phyloP scores from a whole-genome alignment of 2,329 filamentous ascomycete genomes.

The Celoporthe dispersa region DNA sequence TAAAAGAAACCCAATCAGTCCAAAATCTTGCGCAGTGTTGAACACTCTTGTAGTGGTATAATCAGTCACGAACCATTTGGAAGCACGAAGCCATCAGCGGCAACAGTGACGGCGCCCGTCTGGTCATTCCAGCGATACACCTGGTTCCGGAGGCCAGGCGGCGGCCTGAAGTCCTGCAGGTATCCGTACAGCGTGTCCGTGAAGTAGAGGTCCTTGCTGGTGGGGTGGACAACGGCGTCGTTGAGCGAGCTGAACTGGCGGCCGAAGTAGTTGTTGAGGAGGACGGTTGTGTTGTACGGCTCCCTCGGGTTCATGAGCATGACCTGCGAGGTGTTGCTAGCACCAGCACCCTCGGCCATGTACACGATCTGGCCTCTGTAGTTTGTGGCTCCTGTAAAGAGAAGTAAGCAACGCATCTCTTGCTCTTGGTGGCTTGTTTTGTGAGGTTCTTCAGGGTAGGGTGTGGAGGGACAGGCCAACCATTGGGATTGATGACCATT shows the following conservation, averaged over 20 bases:
- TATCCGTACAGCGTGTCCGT: slow-evolving; percentile 66
- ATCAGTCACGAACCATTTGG: slow-evolving; percentile 51
- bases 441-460: neutral
- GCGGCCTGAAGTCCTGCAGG: slow-evolving; percentile 60
- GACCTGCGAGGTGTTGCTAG: slow-evolving; percentile 44
- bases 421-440: neutral
- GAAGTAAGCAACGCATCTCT: neutral
- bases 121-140: slow-evolving; percentile 60
- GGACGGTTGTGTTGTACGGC: slow-evolving; percentile 56
- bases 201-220: slow-evolving; percentile 65
- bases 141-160: slow-evolving; percentile 58
- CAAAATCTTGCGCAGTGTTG: neutral
- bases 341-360: slow-evolving; percentile 55
- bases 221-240: slow-evolving; percentile 58
- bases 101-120: slow-evolving; percentile 56
- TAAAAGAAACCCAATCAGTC: neutral
- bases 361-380: slow-evolving; percentile 55
- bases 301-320: slow-evolving; percentile 48
- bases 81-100: slow-evolving; percentile 60
- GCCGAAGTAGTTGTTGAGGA: slow-evolving; percentile 64
- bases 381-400: slow-evolving; percentile 50
- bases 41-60: neutral
- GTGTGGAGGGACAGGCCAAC: slow-evolving; percentile 36
- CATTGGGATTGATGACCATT: slow-evolving; percentile 54
- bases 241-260: slow-evolving; percentile 65